Conservation (phyloP, 1,139 yeast species). For the Pichia sp. region DNA sequence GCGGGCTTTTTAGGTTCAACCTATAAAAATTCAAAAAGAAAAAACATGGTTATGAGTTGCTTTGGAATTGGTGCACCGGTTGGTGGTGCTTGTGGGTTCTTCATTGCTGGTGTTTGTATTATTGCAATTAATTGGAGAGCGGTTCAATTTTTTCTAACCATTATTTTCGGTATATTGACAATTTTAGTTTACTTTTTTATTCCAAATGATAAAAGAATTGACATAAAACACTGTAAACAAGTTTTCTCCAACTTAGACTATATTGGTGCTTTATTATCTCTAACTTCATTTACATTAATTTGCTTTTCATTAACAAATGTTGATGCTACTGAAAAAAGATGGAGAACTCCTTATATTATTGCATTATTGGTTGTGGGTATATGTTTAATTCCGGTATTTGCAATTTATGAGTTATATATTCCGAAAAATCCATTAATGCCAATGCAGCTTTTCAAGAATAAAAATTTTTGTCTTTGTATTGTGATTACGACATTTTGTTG, state of each 20-base stretch:
- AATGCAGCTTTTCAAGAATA: conserved; percentile 33
- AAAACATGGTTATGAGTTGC: conserved; percentile 37
- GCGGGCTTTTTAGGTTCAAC: conserved; percentile 39
- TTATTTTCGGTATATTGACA: conserved; percentile 30
- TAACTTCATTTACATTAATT: conserved; percentile 35
- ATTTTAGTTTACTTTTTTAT: conserved; percentile 27
- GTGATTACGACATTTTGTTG: conserved; percentile 31
- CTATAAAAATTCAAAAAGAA: conserved; percentile 33
- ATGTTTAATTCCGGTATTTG: conserved; percentile 30
- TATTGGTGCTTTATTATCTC: conserved; percentile 34
- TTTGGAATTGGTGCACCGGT: conserved; percentile 42
- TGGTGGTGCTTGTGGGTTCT: conserved; percentile 36
- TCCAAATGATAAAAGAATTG: conserved; percentile 29
- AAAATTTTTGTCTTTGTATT: conserved; percentile 35
- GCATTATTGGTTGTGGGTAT: conserved; percentile 37
- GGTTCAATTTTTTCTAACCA: conserved; percentile 35
- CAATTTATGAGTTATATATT: conserved; percentile 33
- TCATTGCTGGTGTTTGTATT: conserved; percentile 37
- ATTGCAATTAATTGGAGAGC: conserved; percentile 37
- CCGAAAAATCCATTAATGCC: conserved; percentile 42
- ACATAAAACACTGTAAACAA: conserved; percentile 22
- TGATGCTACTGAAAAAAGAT: conserved; percentile 34
- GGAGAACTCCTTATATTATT: conserved; percentile 41
- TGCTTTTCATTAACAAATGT: conserved; percentile 39
- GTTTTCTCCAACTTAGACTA: conserved; percentile 32